Conservation (phyloP, 306 rosid genomes). For the Pachyrhizus erosus region DNA sequence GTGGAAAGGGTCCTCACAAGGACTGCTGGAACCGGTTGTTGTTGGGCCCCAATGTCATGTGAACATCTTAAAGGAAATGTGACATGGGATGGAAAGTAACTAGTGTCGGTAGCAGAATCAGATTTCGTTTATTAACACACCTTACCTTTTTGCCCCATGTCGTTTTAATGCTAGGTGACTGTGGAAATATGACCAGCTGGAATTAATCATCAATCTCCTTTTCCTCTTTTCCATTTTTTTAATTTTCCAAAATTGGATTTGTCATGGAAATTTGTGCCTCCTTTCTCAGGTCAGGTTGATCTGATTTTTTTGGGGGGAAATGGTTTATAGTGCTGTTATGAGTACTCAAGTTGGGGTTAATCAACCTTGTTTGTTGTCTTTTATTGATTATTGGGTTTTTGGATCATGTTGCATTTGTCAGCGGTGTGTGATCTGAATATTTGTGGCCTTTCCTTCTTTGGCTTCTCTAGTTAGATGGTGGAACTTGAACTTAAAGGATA, state of each 20-base stretch:
- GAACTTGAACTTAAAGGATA: neutral
- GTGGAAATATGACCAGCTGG: conserved; percentile 47
- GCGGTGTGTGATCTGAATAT: conserved; percentile 28
- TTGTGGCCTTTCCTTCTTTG: conserved; percentile 16
- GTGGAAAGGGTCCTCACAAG: conserved; percentile 35
- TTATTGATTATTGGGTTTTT: neutral
- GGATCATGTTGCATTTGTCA: conserved; percentile 20
- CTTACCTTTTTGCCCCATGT: conserved; percentile 39
- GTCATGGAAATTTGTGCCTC: neutral
- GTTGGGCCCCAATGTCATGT: conserved; percentile 69
- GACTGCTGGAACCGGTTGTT: conserved; percentile 34
- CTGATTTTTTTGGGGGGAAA: no score
- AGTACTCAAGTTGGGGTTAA: no score
- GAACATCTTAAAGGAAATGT: conserved; percentile 50
- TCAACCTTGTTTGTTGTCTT: no score
- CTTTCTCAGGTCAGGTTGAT: no score
- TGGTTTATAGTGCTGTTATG: no score
- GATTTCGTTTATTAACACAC: conserved; percentile 49
- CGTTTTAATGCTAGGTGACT: conserved; percentile 41
- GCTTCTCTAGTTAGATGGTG: neutral
- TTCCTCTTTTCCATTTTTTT: neutral
- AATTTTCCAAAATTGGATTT: conserved; percentile 48
- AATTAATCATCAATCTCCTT: conserved; percentile 28
- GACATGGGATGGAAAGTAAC: conserved; percentile 48
- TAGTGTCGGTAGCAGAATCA: conserved; percentile 64